Conservation (phyloP, 805 yeast species). For the Hanseniaspora lindneri region DNA sequence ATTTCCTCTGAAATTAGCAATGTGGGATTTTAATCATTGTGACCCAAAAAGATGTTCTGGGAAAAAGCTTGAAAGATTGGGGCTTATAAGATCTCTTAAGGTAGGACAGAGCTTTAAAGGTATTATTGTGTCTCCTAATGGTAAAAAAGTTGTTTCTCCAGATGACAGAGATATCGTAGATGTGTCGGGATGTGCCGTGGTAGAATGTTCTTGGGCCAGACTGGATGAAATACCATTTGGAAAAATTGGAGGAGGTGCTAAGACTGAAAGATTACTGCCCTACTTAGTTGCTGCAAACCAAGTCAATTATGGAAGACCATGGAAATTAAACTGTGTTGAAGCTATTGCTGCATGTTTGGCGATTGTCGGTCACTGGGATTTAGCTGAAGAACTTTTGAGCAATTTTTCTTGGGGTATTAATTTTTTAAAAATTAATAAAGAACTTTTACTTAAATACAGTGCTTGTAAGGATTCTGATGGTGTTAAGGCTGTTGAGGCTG, state of each 20-base stretch:
- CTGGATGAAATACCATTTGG: slow-evolving; percentile 91
- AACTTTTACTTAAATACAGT: slow-evolving; percentile 60
- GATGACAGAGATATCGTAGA: slow-evolving; percentile 69
- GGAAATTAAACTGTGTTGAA: slow-evolving; percentile 92
- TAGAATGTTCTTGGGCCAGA: slow-evolving; percentile 97
- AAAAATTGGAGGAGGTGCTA: slow-evolving; percentile 94
- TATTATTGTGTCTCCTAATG: slow-evolving; percentile 84
- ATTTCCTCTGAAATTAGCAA: slow-evolving; percentile 79
- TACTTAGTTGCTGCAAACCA: slow-evolving; percentile 93
- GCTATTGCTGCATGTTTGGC: slow-evolving; percentile 96
- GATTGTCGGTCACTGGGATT: slow-evolving; percentile 78
- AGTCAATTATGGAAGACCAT: slow-evolving; percentile 91
- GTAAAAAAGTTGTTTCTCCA: slow-evolving; percentile 81
- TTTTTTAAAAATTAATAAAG: slow-evolving; percentile 71
- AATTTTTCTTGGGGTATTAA: slow-evolving; percentile 92
- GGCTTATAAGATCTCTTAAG: slow-evolving; percentile 62
- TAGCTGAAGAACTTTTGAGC: slow-evolving; percentile 67
- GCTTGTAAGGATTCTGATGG: slow-evolving; percentile 71
- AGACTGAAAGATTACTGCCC: slow-evolving; percentile 73
- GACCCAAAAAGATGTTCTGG: slow-evolving; percentile 97
- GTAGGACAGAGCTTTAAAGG: slow-evolving; percentile 94
- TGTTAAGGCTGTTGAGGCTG: slow-evolving; percentile 57
- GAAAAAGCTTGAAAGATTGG: slow-evolving; percentile 79
- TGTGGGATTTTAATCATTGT: slow-evolving; percentile 99
- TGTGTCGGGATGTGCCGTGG: slow-evolving; percentile 84